A percentile compares a stretch with the other conserved stretches of the same genome.
phyloP scores from a whole-genome alignment of 2,329 filamentous ascomycete genomes.

The Mollisiaceae sp. region DNA sequence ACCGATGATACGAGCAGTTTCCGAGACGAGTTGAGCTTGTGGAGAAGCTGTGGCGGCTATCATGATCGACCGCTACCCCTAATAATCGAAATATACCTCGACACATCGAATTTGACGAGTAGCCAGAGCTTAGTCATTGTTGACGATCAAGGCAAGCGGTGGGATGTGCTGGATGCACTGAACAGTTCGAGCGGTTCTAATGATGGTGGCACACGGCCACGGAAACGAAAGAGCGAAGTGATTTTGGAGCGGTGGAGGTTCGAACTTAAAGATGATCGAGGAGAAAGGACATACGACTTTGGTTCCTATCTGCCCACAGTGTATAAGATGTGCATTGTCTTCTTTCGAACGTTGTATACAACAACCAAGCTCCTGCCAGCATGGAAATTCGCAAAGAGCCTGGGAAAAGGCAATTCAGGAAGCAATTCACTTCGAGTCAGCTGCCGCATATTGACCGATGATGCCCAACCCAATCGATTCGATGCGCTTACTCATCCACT shows the following conservation, averaged over 20 bases:
- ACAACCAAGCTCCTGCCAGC: constrained; percentile 82
- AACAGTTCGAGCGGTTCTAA: constrained; percentile 61
- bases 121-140: constrained; percentile 87
- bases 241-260: constrained; percentile 91
- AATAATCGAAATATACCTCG: constrained; percentile 89
- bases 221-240: constrained; percentile 68
- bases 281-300: constrained; percentile 60
- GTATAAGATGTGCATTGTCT: constrained; percentile 96
- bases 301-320: constrained; percentile 76
- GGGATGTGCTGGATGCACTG: constrained; percentile 87
- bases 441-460: constrained; percentile 75
- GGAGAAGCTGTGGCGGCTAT: constrained; percentile 80
- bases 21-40: constrained; percentile 77
- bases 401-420: constrained; percentile 71
- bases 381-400: constrained; percentile 78
- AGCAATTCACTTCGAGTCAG: constrained; percentile 70
- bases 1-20: constrained; percentile 92
- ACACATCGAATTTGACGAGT: constrained; percentile 76
- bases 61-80: constrained; percentile 81
- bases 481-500: constrained; percentile 77
- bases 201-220: constrained; percentile 31
- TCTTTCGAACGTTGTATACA: constrained; percentile 88
- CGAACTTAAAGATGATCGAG: constrained; percentile 69
- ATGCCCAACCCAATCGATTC: constrained; percentile 54
- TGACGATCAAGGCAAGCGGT: constrained; percentile 88